Percentiles rank a stretch among this genome's conserved stretches.
Conservation (phyloP, 176 grass and related monocot genomes). For the Carex scoparia region DNA sequence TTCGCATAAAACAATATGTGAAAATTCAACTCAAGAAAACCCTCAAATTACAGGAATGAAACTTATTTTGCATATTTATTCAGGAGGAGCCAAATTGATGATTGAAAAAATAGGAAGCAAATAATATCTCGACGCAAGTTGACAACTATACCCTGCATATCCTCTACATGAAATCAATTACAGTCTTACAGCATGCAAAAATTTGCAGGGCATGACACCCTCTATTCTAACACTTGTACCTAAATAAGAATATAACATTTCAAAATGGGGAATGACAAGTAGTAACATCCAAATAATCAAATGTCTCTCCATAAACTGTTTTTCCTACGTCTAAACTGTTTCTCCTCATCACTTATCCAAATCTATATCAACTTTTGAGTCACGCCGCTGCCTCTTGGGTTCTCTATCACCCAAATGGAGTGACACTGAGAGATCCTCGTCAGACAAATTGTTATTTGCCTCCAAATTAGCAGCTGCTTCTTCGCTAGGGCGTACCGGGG, state of each 20-base stretch:
- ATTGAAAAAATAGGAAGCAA: neutral
- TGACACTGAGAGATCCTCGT: constrained; percentile 71
- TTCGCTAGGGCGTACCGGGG: constrained; percentile 36
- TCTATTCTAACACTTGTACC: neutral
- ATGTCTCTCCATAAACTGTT: constrained; percentile 9
- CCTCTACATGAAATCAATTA: constrained; percentile 11
- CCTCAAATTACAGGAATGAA: neutral
- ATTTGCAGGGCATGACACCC: neutral
- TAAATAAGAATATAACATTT: neutral
- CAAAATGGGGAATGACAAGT: neutral
- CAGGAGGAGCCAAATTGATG: neutral
- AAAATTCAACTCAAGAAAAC: neutral
- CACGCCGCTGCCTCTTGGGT: constrained; percentile 47
- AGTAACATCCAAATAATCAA: neutral
- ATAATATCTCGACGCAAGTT: constrained; percentile 2
- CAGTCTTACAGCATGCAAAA: constrained; percentile 5
- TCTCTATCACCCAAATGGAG: constrained; percentile 77
- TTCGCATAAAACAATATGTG: neutral
- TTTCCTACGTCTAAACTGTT: constrained; percentile 5
- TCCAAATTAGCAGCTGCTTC: constrained; percentile 47
- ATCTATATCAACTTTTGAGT: constrained; percentile 36
- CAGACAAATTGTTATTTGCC: constrained; percentile 56
- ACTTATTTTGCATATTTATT: neutral
- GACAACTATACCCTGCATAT: constrained; percentile 19
- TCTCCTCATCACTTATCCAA: constrained; percentile 44